Evolutionary conservation across 2,329 filamentous ascomycete species (phyloP), one percentile per base, ranked within the genome.

Genomic region (Colletotrichum siamense): DNA sequence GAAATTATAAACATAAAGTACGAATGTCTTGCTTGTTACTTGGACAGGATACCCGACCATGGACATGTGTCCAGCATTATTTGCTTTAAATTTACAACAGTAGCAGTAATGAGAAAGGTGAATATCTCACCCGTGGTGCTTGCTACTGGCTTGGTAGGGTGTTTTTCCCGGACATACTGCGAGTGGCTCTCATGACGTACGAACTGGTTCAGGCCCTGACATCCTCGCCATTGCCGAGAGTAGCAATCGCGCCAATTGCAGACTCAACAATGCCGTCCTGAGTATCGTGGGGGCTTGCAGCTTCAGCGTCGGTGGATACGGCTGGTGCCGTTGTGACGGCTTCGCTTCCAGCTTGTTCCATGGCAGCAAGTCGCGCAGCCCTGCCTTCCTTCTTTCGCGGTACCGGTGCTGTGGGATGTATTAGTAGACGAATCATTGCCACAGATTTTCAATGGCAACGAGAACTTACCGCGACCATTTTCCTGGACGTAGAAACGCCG

Each of bases 401-500:
- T 15, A 90, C 86, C 7, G 89, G 89, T 15, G 89, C 88, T 89
- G 69, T 15, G 36, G 12, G 24, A 49, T 16, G 18, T 5, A 69
- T 80, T 72, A 83, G 82, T 61, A 69, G 16, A 9, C 30, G 30
- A 30, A 18, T 7, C 55, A 63, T 81, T 57, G 79, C 73, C 24
- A 44, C 39, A n/a, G 18, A 15, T 13, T 26, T 39, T 12, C 24
- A n/a, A 30, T 36, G 28, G 15, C 9, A 34, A 22, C 16, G 59
- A 44, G 24, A 32, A 81, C 88, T 80, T 87, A 95, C 95, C 95
- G 89, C 97, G 95, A 78, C 95, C 95, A 85, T 99, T 99, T 85
- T 99, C 96, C 85, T 99, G 97, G 36, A 99, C 95, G 84, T 99
- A 99, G 85, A 99, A 99, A 75, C 96, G 93, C 78, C 98, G 91